Conservation (phyloP, 129 eudicot genomes). For the Centella asiatica region DNA sequence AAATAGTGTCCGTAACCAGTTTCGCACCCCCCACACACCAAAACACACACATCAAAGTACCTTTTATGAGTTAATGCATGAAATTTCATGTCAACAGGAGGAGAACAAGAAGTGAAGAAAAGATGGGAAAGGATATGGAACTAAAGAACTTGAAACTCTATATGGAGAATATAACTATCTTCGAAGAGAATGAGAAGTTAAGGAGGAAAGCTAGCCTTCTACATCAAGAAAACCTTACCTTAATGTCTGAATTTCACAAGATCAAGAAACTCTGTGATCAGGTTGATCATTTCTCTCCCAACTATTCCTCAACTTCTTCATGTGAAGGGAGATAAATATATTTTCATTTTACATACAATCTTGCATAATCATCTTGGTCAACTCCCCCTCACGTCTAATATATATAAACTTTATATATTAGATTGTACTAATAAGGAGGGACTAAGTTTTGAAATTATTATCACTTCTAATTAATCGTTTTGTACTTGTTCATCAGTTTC, state of each 20-base stretch:
- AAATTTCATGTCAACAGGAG: slow-evolving; percentile 11
- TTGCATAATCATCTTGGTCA: too few species aligned
- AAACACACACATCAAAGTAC: too few species aligned
- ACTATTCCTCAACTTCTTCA: slow-evolving; percentile 17
- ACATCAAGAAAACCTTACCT: slow-evolving; percentile 52
- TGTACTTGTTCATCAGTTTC: too few species aligned
- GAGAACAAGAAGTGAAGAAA: slow-evolving; percentile 25
- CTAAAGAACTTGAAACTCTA: slow-evolving; percentile 71
- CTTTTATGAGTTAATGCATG: neutral
- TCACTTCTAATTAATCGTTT: too few species aligned
- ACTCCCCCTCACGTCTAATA: too few species aligned
- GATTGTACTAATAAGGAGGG: neutral
- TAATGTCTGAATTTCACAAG: slow-evolving; percentile 40
- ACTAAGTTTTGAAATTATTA: neutral
- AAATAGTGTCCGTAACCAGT: too few species aligned
- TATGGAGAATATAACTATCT: slow-evolving; percentile 59
- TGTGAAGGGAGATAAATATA: too few species aligned
- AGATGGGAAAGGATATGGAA: slow-evolving; percentile 35
- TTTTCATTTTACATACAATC: too few species aligned
- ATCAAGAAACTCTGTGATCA: slow-evolving; percentile 18
- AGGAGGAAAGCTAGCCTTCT: slow-evolving; percentile 54
- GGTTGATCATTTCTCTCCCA: slow-evolving; percentile 16
- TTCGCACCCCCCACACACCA: too few species aligned
- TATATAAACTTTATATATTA: too few species aligned
- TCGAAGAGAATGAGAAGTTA: slow-evolving; percentile 56